Base-by-base conservation (phyloP, 345 rosid genomes). In the Aegle marmelos region DNA sequence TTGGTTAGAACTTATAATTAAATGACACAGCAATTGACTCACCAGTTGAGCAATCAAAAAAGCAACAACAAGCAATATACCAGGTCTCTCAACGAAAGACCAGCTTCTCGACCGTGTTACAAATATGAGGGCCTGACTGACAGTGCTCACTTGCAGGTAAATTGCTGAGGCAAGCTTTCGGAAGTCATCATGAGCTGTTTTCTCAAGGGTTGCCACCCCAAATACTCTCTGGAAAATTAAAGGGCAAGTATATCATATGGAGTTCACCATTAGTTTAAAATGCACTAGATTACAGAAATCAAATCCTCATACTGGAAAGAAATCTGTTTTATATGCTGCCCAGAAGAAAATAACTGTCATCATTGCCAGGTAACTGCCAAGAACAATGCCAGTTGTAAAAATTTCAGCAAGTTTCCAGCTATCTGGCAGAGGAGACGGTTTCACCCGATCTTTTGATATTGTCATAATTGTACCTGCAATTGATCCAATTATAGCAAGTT, bases 371-470 rank as follows among this genome's bases (percentile, higher is more conserved):
- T 96, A 96, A 83, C 92, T 84, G 48, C 99, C 99, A 37, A 96
- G 97, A 82, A 96, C 86, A 72, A 96, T 76, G 14, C 99, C 98
- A 41, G 99, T 96, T 1, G 97, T 85, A 70, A 94, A 94, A 75
- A 96, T 96, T 82, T 96, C 99, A 1, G 99, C 85, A 72, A 96
- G 90, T 87, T 94, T 96, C 99, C 99, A 92, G 88, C 99, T 94
- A 90, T 96, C 99, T 7, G 98, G 98, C 63, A 92, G 88, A 82
- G 98, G 98, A 76, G 99, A 96, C 74, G 99, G 99, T 79, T 96
- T 96, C 89, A 96, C 99, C 77, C 99, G 90, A 73, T 96, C 99
- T 83, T 96, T 94, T 9, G 99, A 96, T 87, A 96, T 96, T 7
- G 99, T 96, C 99, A 91, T 96, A 60, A 96, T 96, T 58, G 98